Conservation (phyloP, 108 stramenopile genomes). For the Conticribra weissflogii region DNA sequence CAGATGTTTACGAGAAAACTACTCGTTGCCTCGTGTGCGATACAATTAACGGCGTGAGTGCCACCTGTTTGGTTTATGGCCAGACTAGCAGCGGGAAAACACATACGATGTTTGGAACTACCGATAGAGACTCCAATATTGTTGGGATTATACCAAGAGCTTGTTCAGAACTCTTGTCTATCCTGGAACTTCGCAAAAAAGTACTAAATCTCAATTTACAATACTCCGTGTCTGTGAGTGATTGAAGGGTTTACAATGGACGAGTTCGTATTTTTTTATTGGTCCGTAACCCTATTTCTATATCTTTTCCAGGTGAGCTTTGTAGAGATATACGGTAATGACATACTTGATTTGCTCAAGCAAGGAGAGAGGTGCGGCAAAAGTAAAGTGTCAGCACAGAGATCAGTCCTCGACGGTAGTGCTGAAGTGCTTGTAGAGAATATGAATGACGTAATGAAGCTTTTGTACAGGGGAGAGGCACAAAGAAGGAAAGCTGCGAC, state of each 20-base stretch:
- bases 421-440: constrained; percentile 45
- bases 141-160: constrained; percentile 56
- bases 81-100: constrained; percentile 79
- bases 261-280: background rate
- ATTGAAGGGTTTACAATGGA: background rate
- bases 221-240: constrained; percentile 29
- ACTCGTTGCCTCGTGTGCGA: constrained; percentile 50
- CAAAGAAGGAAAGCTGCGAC: constrained; percentile 68
- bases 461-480: constrained; percentile 50
- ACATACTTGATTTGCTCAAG: constrained; percentile 60
- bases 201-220: constrained; percentile 31
- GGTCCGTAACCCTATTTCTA: background rate
- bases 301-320: constrained; percentile 36
- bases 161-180: constrained; percentile 51
- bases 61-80: constrained; percentile 73
- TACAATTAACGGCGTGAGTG: constrained; percentile 67
- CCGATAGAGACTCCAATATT: constrained; percentile 16
- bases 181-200: constrained; percentile 26
- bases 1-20: constrained; percentile 43
- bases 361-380: constrained; percentile 50
- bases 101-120: constrained; percentile 71
- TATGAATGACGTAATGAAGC: constrained; percentile 27
- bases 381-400: constrained; percentile 63
- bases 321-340: constrained; percentile 72
- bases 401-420: constrained; percentile 58